Evolutionary conservation across 345 rosid genomes (phyloP).

Genomic region (Syzygium jambos): DNA sequence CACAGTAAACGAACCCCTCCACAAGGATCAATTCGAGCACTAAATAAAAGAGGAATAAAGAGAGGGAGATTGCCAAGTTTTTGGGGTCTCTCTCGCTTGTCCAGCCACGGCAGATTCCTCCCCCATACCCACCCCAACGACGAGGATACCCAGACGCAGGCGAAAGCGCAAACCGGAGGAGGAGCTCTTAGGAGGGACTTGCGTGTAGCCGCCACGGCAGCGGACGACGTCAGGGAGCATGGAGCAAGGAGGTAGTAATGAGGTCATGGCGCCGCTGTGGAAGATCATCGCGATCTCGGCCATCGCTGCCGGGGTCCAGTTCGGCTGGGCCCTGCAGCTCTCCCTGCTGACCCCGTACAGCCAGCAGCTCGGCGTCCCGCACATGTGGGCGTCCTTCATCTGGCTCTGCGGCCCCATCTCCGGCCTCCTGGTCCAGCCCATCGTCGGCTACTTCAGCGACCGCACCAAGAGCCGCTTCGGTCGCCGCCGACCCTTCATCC

Average conservation of each 20-base stretch:
- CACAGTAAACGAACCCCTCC: not conserved
- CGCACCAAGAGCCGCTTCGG: constrained; percentile 27
- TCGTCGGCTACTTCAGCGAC: constrained; percentile 37
- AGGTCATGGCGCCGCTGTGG: not conserved
- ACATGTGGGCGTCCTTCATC: constrained; percentile 30
- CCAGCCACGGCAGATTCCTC: too few relatives aligned
- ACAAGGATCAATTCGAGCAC: not conserved
- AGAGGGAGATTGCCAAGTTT: not conserved
- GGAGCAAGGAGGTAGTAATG: not conserved
- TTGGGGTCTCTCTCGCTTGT: not conserved
- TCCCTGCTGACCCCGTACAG: constrained; percentile 38
- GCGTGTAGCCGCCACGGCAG: too few relatives aligned
- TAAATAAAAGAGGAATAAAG: not conserved
- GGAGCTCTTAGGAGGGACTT: too few relatives aligned
- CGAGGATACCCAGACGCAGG: too few relatives aligned
- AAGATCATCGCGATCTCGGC: constrained; percentile 31
- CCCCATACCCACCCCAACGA: too few relatives aligned
- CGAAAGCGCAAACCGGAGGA: too few relatives aligned
- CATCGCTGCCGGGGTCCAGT: constrained; percentile 37
- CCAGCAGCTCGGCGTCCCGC: constrained; percentile 35
- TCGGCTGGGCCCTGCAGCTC: constrained; percentile 46
- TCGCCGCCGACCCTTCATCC: constrained; percentile 40
- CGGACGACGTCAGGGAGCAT: not conserved
- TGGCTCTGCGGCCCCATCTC: constrained; percentile 50
- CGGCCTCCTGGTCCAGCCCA: constrained; percentile 41